Evolutionary conservation across 345 rosid genomes (phyloP), one percentile per base, ranked within the genome.

Genomic region (Salix udensis): DNA sequence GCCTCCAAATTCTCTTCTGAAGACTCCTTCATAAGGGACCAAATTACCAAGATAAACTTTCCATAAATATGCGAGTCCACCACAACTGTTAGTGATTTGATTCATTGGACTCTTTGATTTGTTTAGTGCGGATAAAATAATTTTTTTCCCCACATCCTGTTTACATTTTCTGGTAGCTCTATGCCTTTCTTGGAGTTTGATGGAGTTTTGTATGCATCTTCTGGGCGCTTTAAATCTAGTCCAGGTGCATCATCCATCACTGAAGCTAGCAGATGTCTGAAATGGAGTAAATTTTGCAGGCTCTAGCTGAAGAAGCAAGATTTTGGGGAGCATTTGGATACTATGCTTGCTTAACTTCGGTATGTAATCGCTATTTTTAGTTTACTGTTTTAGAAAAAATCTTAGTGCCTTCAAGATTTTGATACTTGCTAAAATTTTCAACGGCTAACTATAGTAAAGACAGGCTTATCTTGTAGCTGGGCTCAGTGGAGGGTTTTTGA

Each of bases 251-350:
- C 16, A 46, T 53, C 18, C 60, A 8, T 67, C 58, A 7, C 46
- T 73, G 65, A 78, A 53, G 70, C 24, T 76, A 62, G 73, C 55
- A 73, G 75, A 70, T 68, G 48, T 78, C 40, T 83, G 74, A 76
- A 68, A 14, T 60, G 71, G 53, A 67, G 3, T 66, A 71, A 72
- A 74, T 84, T 64, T 85, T 84, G 77, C 87, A 96, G 99, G 97
- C 67, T 53, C 72, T 85, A 71, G 88, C 87, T 58, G 85, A 89
- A 83, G 93, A 93, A 85, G 96, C 94, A 72, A 84, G 97, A 84
- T 96, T 93, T 87, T 96, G 99, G 98, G 99, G 99, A 86, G 95
- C 99, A 74, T 90, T 91, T 85, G 98, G 96, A 26, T 87, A 90
- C 76, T 92, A 91, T 82, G 90, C 97, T 76, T 72, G 76, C 71